Base-by-base conservation (phyloP, 306 rosid species). In the Quercus berberidifolia region DNA sequence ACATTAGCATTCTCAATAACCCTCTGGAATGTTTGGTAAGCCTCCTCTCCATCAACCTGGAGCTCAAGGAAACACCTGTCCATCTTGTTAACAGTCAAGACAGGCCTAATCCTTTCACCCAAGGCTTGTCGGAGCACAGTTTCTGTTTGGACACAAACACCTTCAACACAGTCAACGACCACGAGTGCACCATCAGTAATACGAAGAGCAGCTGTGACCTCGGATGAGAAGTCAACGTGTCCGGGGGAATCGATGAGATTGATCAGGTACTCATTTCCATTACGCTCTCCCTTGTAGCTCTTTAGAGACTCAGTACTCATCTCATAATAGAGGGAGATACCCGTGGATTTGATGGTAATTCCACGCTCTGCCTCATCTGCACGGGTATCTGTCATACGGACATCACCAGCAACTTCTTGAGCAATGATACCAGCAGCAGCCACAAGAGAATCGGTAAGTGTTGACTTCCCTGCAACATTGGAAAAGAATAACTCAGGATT, bases 381-480 rank as follows among this genome's bases (percentile, higher is more conserved):
- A 30, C 93, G 95, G 20, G 97, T 92, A 78, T 92, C 97, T 0
- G 92, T 89, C 93, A 92, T 87, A 65, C 93, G 82, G 6, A 89
- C 97, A 89, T 92, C 93, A 74, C 97, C 97, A 1, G 97, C 97
- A 75, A 54, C 83, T 76, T 92, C 95, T 79, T 90, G 93, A 19
- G 93, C 95, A 63, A 90, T 90, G 80, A 92, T 90, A 77, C 97
- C 97, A 9, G 94, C 97, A 79, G 94, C 97, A 74, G 97, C 97
- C 80, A 92, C 97, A 12, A 90, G 89, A 67, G 97, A 92, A 55
- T 92, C 97, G 0, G 97, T 90, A 54, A 92, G 97, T 1, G 97
- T 90, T 1, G 93, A 90, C 72, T 90, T 90, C 25, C 91, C 91
- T 85, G 87, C 6, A 9, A 18, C 30, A 23, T 35, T 21, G 6